Conservation (phyloP, 2,329 filamentous ascomycete genomes). For the Xylariaceae sp. region DNA sequence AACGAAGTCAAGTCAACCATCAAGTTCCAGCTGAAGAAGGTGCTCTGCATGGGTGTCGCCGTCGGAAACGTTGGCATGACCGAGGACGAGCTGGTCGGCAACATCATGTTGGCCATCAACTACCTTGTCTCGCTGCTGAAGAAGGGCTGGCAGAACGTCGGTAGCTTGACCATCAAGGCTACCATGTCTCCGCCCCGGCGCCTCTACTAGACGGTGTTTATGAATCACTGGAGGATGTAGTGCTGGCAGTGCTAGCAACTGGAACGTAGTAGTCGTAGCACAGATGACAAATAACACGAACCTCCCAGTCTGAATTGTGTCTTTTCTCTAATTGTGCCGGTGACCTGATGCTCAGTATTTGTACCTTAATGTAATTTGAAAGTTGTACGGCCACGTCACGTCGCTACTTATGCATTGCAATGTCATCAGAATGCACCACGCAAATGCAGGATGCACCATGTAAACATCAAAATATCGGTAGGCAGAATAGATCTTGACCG, state of each 20-base stretch:
- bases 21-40: conserved; percentile 99
- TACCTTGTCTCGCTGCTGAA: conserved; percentile 99
- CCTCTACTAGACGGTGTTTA: conserved; percentile 72
- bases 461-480: neutral
- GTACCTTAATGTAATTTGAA: neutral
- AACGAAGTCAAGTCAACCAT: conserved; percentile 99
- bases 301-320: conserved; percentile 21
- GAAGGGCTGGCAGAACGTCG: conserved; percentile 99
- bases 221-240: conserved; percentile 34
- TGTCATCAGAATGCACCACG: neutral
- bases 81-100: conserved; percentile 91
- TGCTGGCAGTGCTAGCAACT: conserved; percentile 25
- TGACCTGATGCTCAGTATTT: neutral
- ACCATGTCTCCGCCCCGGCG: conserved; percentile 99
- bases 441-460: neutral
- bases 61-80: conserved; percentile 98
- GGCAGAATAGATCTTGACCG: neutral
- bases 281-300: conserved; percentile 34
- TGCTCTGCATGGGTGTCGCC: conserved; percentile 99
- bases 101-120: conserved; percentile 99
- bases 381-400: neutral
- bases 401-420: neutral
- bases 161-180: conserved; percentile 99
- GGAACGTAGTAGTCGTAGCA: conserved; percentile 16
- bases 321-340: neutral